These are phyloP conservation scores for Xylaria sp. DNA, from an alignment of 2,329 filamentous ascomycete species.

Conservation along the genomic window DNA sequence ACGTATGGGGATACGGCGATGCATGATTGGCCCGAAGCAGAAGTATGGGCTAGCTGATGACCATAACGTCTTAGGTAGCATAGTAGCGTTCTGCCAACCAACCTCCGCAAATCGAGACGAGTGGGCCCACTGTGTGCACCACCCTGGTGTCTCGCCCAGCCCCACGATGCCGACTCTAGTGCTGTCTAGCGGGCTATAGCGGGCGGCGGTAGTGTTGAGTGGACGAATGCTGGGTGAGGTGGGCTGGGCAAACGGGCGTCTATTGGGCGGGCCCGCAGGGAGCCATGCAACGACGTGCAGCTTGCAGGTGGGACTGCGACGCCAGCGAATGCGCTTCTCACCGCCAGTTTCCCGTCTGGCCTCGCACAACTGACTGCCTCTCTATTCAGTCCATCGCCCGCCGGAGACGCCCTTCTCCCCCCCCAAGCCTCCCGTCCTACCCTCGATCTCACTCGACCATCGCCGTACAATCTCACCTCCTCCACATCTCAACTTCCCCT, in stretches of 20 bases:
- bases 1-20: conserved; percentile 10
- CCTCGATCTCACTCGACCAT: conserved; percentile 50
- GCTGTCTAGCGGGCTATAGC: not conserved
- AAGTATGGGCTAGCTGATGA: conserved; percentile 3
- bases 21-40: conserved; percentile 14
- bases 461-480: conserved; percentile 49
- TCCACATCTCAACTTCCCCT: conserved; percentile 44
- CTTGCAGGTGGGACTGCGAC: conserved; percentile 49
- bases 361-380: conserved; percentile 47
- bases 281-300: conserved; percentile 43
- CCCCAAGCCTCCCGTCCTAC: conserved; percentile 41
- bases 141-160: conserved; percentile 38
- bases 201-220: conserved; percentile 15
- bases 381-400: conserved; percentile 40
- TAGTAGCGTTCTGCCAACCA: conserved; percentile 27
- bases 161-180: conserved; percentile 32
- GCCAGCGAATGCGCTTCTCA: conserved; percentile 49
- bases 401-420: conserved; percentile 42
- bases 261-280: conserved; percentile 41
- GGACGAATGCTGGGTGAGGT: conserved; percentile 22
- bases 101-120: conserved; percentile 31
- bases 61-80: conserved; percentile 15
- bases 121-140: conserved; percentile 18
- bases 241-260: conserved; percentile 17
- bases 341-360: conserved; percentile 50